A percentile compares a stretch with the other conserved stretches of the same genome.
These are phyloP conservation scores for Vitis hybrid DNA, from an alignment of 177 flowering plant genomes.

Conservation along the genomic window DNA sequence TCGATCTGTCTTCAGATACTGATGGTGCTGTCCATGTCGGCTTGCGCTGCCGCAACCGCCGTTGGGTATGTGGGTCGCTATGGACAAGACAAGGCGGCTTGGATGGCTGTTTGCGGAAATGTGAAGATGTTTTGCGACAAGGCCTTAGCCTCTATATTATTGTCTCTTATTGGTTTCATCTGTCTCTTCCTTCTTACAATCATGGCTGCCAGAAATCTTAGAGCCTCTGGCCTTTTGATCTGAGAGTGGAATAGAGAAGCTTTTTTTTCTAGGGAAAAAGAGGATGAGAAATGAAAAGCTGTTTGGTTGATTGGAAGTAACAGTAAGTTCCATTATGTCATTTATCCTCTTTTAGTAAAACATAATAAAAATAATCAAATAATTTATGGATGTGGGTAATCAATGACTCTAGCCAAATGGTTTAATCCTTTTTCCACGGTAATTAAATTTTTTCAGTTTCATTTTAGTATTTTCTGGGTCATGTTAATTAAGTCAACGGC, in stretches of 20 bases:
- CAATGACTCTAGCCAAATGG: no score
- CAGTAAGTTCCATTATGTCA: no score
- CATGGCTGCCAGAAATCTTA: conserved; percentile 16
- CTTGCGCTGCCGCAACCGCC: conserved; percentile 45
- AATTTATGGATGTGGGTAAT: no score
- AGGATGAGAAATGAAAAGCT: not conserved
- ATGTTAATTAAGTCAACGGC: no score
- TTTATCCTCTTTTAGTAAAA: no score
- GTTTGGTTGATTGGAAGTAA: no score
- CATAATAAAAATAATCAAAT: no score
- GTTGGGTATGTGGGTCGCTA: conserved; percentile 35
- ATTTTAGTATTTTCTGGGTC: no score
- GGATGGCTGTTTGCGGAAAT: conserved; percentile 35
- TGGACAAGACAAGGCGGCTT: conserved; percentile 33
- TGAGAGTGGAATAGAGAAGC: no score
- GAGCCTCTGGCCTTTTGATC: not conserved
- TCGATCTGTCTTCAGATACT: conserved; percentile 24
- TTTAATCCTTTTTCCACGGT: no score
- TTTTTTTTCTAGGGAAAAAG: not conserved
- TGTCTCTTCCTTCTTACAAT: conserved; percentile 32
- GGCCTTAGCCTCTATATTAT: conserved; percentile 3
- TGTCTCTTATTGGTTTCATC: conserved; percentile 31
- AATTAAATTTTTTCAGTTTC: no score
- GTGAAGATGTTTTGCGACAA: conserved; percentile 35
- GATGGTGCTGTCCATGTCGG: conserved; percentile 31